Percentiles rank a stretch among this genome's conserved stretches.
Conservation (phyloP, 1,284 basidiomycete species). For the Xerocomus amazonicus region DNA sequence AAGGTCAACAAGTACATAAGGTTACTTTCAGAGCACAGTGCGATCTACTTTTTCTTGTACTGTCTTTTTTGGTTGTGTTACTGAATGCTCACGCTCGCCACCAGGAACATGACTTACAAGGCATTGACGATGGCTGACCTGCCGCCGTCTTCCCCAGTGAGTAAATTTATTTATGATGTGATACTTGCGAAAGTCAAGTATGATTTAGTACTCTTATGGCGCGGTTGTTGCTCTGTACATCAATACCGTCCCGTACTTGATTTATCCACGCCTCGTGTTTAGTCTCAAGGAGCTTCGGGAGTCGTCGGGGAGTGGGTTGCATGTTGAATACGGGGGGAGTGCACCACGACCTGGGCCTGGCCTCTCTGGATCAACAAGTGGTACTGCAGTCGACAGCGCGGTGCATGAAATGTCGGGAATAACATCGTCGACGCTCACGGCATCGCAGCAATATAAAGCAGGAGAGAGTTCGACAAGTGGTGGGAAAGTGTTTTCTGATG, state of each 20-base stretch:
- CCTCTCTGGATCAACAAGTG: not conserved
- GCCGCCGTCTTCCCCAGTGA: not conserved
- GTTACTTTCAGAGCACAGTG: constrained; percentile 7
- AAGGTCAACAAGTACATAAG: constrained; percentile 10
- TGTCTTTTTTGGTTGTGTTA: not conserved
- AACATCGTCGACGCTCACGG: too few species aligned
- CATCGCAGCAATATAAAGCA: too few species aligned
- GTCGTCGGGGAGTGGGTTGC: not conserved
- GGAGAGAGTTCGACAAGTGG: not conserved
- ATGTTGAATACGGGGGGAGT: not conserved
- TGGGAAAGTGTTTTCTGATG: not conserved
- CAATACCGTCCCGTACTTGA: constrained; percentile 2
- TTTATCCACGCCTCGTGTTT: constrained; percentile 9
- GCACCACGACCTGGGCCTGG: not conserved
- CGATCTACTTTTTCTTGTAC: constrained; percentile 15
- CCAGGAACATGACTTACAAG: constrained; percentile 4
- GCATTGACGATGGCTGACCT: not conserved
- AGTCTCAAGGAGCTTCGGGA: constrained; percentile 1
- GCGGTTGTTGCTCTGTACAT: not conserved
- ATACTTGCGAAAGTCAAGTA: not conserved
- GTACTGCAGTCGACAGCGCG: not conserved
- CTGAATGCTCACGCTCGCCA: not conserved
- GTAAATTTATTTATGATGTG: not conserved
- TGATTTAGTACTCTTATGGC: not conserved
- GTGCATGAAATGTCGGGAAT: not conserved